These are phyloP conservation scores for Baorangia bicolor DNA, from an alignment of 768 basidiomycete species.

Conservation along the genomic window DNA sequence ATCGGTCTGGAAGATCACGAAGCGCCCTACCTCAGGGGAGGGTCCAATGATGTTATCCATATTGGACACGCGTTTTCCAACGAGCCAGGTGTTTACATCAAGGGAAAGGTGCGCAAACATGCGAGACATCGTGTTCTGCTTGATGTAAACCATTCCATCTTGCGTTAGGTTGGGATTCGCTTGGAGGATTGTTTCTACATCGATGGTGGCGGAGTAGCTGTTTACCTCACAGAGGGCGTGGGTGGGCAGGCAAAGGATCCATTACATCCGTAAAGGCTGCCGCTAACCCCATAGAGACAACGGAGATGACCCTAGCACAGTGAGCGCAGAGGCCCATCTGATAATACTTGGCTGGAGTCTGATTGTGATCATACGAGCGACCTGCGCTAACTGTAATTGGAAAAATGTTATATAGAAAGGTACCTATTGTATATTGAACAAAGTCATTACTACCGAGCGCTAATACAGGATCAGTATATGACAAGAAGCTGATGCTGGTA, in stretches of 20 bases:
- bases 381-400: neutral
- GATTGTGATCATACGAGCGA: neutral
- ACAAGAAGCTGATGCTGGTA: constrained; percentile 27
- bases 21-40: constrained; percentile 75
- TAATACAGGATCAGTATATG: constrained; percentile 29
- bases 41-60: constrained; percentile 54
- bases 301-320: constrained; percentile 22
- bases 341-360: neutral
- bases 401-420: constrained; percentile 8
- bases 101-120: constrained; percentile 50
- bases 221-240: constrained; percentile 62
- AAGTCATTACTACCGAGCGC: constrained; percentile 24
- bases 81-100: constrained; percentile 78
- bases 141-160: constrained; percentile 11
- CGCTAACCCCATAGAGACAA: constrained; percentile 13
- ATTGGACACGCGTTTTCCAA: constrained; percentile 77
- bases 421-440: constrained; percentile 22
- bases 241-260: constrained; percentile 54
- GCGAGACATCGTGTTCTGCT: neutral
- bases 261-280: constrained; percentile 32
- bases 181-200: constrained; percentile 85
- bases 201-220: constrained; percentile 47
- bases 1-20: constrained; percentile 87
- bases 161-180: constrained; percentile 65
- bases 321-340: neutral